phyloP scores from a whole-genome alignment of 1,284 basidiomycete species.

The Microbotryum lychnidis-dioicae region DNA sequence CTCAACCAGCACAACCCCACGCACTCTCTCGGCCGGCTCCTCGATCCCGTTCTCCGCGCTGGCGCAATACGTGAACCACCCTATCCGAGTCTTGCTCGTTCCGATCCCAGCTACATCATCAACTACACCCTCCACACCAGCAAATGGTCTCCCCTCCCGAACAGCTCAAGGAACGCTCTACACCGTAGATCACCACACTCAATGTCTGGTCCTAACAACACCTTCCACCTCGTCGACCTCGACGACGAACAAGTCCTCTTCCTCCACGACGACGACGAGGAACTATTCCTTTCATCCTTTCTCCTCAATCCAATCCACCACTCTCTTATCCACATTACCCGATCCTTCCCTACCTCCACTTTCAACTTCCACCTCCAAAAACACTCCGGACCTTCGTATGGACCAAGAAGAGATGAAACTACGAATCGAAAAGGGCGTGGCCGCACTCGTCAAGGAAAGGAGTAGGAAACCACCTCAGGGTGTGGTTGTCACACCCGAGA shows the following conservation, averaged over 20 bases:
- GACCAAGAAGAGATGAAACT: constrained; percentile 2
- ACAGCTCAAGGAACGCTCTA: constrained; percentile 15
- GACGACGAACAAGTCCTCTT: not conserved
- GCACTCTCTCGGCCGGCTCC: too few relatives aligned
- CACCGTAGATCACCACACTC: constrained; percentile 14
- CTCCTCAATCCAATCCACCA: constrained; percentile 19
- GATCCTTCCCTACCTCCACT: constrained; percentile 2
- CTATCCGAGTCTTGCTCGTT: too few relatives aligned
- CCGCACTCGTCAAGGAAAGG: not conserved
- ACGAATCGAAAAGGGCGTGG: constrained; percentile 11
- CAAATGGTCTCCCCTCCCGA: not conserved
- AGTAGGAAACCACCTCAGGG: constrained; percentile 1
- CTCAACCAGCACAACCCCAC: too few relatives aligned
- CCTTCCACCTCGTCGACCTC: not conserved
- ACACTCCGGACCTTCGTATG: not conserved
- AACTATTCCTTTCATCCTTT: constrained; percentile 12
- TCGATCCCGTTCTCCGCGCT: too few relatives aligned
- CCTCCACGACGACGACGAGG: not conserved
- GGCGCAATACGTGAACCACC: too few relatives aligned
- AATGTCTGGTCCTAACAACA: constrained; percentile 16
- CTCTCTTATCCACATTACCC: constrained; percentile 8
- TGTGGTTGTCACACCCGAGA: constrained; percentile 8
- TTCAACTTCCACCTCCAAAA: not conserved
- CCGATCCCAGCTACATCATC: too few relatives aligned
- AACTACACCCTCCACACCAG: too few relatives aligned